Conservation (phyloP, 805 yeast species). For the Candida andamanensis region DNA sequence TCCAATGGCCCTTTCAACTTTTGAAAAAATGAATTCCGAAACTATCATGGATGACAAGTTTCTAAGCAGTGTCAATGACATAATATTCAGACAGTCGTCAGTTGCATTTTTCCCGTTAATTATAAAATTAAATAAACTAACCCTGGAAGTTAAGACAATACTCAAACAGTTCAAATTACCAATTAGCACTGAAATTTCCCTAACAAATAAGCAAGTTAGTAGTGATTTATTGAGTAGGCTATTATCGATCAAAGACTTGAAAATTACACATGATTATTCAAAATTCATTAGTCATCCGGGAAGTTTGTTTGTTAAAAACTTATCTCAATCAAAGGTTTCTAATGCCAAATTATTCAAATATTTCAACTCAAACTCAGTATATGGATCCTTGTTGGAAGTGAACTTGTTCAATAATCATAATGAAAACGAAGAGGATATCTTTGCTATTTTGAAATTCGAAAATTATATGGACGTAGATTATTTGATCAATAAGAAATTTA, state of each 20-base stretch:
- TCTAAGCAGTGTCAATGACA: no score
- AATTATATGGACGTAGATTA: slow-evolving; percentile 30
- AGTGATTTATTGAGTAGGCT: no score
- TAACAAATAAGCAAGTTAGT: no score
- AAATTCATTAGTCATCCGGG: slow-evolving; percentile 50
- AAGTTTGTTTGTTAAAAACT: slow-evolving; percentile 49
- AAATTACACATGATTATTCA: slow-evolving; percentile 20
- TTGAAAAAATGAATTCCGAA: no score
- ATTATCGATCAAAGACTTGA: slow-evolving; percentile 7
- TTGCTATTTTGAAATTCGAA: slow-evolving; percentile 28
- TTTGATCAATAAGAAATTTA: slow-evolving; percentile 16
- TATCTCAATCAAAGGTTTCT: slow-evolving; percentile 29
- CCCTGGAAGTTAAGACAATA: background rate
- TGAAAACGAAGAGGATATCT: slow-evolving; percentile 13
- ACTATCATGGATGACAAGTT: no score
- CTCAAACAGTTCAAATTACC: slow-evolving; percentile 3
- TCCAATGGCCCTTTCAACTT: no score
- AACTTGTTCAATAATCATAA: slow-evolving; percentile 16
- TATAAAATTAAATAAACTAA: no score
- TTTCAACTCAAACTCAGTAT: slow-evolving; percentile 16
- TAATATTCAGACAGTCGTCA: no score
- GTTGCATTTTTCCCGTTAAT: no score
- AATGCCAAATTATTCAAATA: slow-evolving; percentile 25
- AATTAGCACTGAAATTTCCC: background rate
- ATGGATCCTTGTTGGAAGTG: slow-evolving; percentile 16